Percentiles rank a stretch among this genome's conserved stretches.
These are phyloP conservation scores for Exophiala lecanii-corni DNA, from an alignment of 2,329 filamentous ascomycete genomes.

Conservation along the genomic window DNA sequence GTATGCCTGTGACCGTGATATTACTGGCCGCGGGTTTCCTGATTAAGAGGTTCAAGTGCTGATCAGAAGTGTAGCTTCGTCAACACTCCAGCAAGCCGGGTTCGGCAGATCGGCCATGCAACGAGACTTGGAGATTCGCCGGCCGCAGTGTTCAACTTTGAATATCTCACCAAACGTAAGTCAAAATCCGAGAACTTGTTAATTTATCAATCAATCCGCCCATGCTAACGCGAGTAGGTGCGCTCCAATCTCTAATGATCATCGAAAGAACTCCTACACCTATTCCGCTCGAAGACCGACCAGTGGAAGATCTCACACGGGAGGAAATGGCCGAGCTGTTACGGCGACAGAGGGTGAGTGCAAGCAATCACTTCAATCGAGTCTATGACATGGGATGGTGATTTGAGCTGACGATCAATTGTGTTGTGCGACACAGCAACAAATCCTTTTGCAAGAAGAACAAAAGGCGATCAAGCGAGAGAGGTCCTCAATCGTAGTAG, in stretches of 20 bases:
- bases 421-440: no score
- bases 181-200: background rate
- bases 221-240: no score
- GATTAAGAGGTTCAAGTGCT: no score
- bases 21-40: background rate
- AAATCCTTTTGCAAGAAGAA: no score
- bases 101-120: background rate
- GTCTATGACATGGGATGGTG: no score
- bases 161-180: background rate
- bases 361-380: no score
- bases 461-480: conserved; percentile 8
- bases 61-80: no score
- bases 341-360: conserved; percentile 17
- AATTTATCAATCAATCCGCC: background rate
- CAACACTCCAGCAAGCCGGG: no score
- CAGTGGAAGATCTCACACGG: conserved; percentile 22
- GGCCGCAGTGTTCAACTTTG: background rate
- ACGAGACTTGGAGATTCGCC: background rate
- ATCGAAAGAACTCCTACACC: conserved; percentile 29
- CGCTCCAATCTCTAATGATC: conserved; percentile 32
- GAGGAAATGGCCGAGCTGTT: conserved; percentile 28
- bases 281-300: conserved; percentile 24
- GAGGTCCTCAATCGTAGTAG: background rate
- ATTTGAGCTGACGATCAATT: no score
- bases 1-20: no score